phyloP scores from a whole-genome alignment of 2,329 filamentous ascomycete species.

The Capronia coronata region DNA sequence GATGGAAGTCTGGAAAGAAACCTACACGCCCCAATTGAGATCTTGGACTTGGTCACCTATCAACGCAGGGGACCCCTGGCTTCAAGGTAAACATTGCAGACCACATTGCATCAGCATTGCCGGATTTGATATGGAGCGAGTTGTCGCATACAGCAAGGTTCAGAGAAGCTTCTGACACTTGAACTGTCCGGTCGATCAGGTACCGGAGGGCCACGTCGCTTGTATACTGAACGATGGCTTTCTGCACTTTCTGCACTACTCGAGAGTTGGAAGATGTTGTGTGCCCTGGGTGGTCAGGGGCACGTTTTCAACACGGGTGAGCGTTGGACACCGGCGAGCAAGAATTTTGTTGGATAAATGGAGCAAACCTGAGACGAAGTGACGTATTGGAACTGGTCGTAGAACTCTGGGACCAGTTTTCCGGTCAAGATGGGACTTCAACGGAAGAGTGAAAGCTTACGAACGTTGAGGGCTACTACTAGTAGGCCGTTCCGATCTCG shows the following conservation, averaged over 20 bases:
- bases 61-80: not conserved
- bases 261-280: slow-evolving; percentile 9
- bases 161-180: not conserved
- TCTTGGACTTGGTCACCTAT: not conserved
- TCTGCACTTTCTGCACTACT: not conserved
- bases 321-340: not conserved
- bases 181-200: slow-evolving; percentile 8
- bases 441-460: not conserved
- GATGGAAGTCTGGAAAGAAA: too few relatives aligned
- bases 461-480: too few relatives aligned
- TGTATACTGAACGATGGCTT: not conserved
- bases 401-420: not conserved
- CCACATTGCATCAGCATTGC: not conserved
- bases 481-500: not conserved
- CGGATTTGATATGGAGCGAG: not conserved
- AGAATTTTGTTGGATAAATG: not conserved
- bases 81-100: not conserved
- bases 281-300: not conserved
- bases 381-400: slow-evolving; percentile 7
- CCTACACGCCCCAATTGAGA: too few relatives aligned
- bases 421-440: not conserved
- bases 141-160: not conserved
- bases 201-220: not conserved
- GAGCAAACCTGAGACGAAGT: slow-evolving; percentile 2
- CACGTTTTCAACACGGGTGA: slow-evolving; percentile 1